These are phyloP conservation scores for Gymnopus androsaceus DNA, from an alignment of 1,284 basidiomycete species.

Conservation along the genomic window DNA sequence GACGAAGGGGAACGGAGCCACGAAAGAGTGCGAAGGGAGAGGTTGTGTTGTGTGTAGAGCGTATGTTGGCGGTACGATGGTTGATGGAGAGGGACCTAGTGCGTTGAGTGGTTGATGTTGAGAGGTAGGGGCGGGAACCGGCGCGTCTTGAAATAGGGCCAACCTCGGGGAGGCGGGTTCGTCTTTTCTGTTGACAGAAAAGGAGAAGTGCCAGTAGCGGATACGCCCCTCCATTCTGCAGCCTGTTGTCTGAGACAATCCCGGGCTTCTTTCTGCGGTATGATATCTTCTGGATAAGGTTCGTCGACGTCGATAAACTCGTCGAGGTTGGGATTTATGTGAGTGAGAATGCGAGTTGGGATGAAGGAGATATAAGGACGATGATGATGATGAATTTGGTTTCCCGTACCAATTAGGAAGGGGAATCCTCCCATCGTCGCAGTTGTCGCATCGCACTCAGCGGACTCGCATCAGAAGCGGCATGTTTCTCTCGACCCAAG, in stretches of 20 bases:
- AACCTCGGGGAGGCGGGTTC: too few species aligned
- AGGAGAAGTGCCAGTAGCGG: constrained; percentile 47
- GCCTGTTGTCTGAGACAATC: constrained; percentile 58
- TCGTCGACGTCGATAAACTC: not conserved
- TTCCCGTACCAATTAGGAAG: too few species aligned
- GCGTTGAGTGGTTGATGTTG: constrained; percentile 34
- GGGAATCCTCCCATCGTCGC: too few species aligned
- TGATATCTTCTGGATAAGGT: constrained; percentile 41
- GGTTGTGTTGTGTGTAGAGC: constrained; percentile 50
- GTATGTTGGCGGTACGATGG: constrained; percentile 52
- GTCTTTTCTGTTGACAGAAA: not conserved
- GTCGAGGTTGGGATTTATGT: not conserved
- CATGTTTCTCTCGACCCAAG: not conserved
- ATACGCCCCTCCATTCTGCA: constrained; percentile 66
- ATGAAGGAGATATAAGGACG: too few species aligned
- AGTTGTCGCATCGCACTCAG: not conserved
- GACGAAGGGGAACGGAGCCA: constrained; percentile 58
- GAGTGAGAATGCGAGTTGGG: too few species aligned
- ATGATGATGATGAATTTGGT: too few species aligned
- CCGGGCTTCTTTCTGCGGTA: constrained; percentile 54
- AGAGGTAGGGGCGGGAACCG: constrained; percentile 8
- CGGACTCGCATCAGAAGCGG: not conserved
- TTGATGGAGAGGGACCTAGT: constrained; percentile 36
- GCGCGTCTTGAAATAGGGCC: not conserved
- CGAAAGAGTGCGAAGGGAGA: constrained; percentile 48